Conservation (phyloP, 2,329 filamentous ascomycete species). For the Neonectria sp. region DNA sequence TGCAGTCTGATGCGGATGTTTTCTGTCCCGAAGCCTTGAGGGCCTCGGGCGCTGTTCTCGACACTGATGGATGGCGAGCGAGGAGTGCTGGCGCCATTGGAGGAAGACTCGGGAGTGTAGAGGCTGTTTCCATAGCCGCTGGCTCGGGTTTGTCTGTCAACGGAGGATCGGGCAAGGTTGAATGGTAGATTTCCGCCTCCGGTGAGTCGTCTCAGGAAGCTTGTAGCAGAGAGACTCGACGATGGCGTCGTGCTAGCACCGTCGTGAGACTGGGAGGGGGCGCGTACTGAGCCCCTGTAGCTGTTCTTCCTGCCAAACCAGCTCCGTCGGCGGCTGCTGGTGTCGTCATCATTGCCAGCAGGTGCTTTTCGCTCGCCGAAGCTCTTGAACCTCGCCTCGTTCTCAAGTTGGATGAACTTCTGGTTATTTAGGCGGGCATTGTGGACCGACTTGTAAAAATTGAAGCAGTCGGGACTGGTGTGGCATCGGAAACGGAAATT, state of each 20-base stretch:
- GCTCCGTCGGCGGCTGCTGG: conserved; percentile 64
- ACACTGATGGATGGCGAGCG: conserved; percentile 72
- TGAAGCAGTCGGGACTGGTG: conserved; percentile 82
- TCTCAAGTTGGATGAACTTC: conserved; percentile 81
- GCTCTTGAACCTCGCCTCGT: conserved; percentile 79
- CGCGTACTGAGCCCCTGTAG: conserved; percentile 74
- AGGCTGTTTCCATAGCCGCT: conserved; percentile 70
- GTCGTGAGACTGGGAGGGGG: conserved; percentile 78
- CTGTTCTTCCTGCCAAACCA: conserved; percentile 77
- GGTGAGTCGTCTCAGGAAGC: conserved; percentile 86
- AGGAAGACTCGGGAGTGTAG: conserved; percentile 73
- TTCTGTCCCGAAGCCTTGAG: conserved; percentile 73
- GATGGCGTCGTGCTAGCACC: conserved; percentile 77
- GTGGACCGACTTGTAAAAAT: conserved; percentile 89
- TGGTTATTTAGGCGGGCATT: conserved; percentile 92
- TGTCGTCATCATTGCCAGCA: conserved; percentile 62
- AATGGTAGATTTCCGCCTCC: conserved; percentile 79
- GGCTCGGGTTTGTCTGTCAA: conserved; percentile 70
- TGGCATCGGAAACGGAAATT: conserved; percentile 94
- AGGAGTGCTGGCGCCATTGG: conserved; percentile 63
- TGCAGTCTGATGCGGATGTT: conserved; percentile 92
- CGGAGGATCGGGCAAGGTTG: conserved; percentile 85
- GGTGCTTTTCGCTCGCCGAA: conserved; percentile 72
- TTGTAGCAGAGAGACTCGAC: conserved; percentile 78
- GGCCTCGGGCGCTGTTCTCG: conserved; percentile 65